Evolutionary conservation across 371 early-diverging fungal genomes (phyloP).

Genomic region (Dichotomocladium elegans): DNA sequence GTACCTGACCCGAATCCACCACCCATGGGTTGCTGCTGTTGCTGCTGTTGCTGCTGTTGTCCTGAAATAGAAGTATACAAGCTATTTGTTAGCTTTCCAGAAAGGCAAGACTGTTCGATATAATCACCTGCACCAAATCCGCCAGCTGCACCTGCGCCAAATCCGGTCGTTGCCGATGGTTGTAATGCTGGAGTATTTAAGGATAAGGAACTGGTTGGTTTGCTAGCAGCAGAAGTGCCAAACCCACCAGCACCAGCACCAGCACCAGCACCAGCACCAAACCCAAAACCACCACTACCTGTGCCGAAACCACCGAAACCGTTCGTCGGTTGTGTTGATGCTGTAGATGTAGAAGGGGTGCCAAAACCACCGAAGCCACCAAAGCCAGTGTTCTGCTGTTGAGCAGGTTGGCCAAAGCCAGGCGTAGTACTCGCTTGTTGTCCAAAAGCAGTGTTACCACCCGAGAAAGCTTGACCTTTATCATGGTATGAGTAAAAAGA

Average conservation of each 20-base stretch:
- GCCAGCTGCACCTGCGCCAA: slow-evolving; percentile 17
- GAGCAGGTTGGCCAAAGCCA: slow-evolving; percentile 24
- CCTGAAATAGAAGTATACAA: too few species aligned
- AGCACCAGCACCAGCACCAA: slow-evolving; percentile 21
- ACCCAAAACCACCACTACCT: slow-evolving; percentile 29
- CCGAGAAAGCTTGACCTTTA: too few species aligned
- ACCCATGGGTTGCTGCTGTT: too few species aligned
- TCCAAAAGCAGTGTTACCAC: slow-evolving; percentile 11
- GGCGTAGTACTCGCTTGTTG: slow-evolving; percentile 6
- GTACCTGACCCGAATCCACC: slow-evolving; percentile 20
- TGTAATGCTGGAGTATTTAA: slow-evolving; percentile 21
- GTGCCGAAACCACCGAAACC: slow-evolving; percentile 21
- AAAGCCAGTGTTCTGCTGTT: slow-evolving; percentile 6
- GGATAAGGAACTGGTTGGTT: slow-evolving; percentile 41
- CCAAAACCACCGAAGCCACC: slow-evolving; percentile 25
- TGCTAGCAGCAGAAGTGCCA: slow-evolving; percentile 40
- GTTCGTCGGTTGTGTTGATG: too few species aligned
- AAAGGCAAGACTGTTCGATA: too few species aligned
- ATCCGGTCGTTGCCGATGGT: slow-evolving; percentile 13
- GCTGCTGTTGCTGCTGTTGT: slow-evolving; percentile 14
- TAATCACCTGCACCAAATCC: too few species aligned
- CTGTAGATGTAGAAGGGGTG: slow-evolving; percentile 22
- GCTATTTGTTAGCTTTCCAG: too few species aligned
- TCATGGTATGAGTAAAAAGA: too few species aligned
- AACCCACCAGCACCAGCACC: slow-evolving; percentile 43